Evolutionary conservation across 2,329 filamentous ascomycete genomes (phyloP), one percentile per base, ranked within the genome.

Genomic region (Teratosphaeria nubilosa): DNA sequence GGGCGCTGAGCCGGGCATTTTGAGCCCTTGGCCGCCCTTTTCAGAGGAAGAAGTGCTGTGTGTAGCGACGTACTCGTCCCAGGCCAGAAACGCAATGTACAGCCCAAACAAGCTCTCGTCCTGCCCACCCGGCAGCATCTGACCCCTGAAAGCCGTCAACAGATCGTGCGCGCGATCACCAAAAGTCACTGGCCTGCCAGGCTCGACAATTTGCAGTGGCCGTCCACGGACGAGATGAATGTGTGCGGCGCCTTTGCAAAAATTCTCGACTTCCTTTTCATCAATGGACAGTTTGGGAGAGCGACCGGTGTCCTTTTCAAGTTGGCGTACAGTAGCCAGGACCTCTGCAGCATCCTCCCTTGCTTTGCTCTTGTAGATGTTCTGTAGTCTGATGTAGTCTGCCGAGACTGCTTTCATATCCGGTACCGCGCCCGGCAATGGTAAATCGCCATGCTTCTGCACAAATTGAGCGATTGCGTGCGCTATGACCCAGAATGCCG

Each of bases 371-470:
- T 95, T 96, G 82, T 97, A 99, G 60, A 97, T 84, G 66, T 88
- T 92, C 71, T 97, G 94, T 13, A 99, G 80, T 66, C 86, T 80
- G 64, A 99, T 87, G 75, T 99, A 99, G 62, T 95, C 87, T 58
- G 81, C 84, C 3, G 91, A 96, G 69, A 92, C 84, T 2, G 94
- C 91, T 77, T 99, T 99, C 94, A 99, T 99, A 72, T 99, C 94
- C 1, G 95, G 94, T 1, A 99, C 78, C 2, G 87, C 85, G 13
- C 94, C 95, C 0, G 91, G 87, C 0, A 99, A 78, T 16, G 94
- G 94, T 5, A 99, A 80, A 30, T 86, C 80, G 7, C 80, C 76
- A 69, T 96, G 84, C 57, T 83, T 83, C 10, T 81, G 73, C 72
- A 92, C 86, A 72, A 99, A 99, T 22, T 80, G 70, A 60, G 85